These are phyloP conservation scores for Citrus trifoliata DNA, from an alignment of 345 rosid species.

Conservation along the genomic window DNA sequence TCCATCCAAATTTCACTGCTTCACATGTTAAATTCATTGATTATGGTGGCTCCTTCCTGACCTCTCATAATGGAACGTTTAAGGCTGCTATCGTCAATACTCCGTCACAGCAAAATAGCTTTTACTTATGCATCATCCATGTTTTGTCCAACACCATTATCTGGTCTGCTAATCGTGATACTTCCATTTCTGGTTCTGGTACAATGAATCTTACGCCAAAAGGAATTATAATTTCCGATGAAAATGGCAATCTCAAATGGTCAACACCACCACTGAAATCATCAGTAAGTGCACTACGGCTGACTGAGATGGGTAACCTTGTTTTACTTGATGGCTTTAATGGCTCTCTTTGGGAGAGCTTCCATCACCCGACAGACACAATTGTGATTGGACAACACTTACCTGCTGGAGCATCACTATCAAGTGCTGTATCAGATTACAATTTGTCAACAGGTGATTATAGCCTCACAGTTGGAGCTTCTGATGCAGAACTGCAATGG, in stretches of 20 bases:
- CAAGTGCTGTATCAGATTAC: slow-evolving; percentile 41
- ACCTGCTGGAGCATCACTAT: slow-evolving; percentile 31
- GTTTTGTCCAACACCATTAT: slow-evolving; percentile 50
- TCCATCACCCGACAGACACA: slow-evolving; percentile 66
- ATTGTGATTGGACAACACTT: slow-evolving; percentile 68
- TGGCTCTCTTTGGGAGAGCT: slow-evolving; percentile 78
- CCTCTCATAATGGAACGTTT: slow-evolving; percentile 53
- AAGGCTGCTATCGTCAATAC: slow-evolving; percentile 66
- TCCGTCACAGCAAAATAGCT: slow-evolving; percentile 30
- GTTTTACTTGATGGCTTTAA: slow-evolving; percentile 59
- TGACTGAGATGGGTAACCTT: slow-evolving; percentile 77
- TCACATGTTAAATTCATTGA: slow-evolving; percentile 50
- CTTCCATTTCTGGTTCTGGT: slow-evolving; percentile 61
- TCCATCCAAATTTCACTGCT: slow-evolving; percentile 68
- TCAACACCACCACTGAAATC: slow-evolving; percentile 61
- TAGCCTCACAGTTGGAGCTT: slow-evolving; percentile 37
- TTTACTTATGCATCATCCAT: slow-evolving; percentile 71
- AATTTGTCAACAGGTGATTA: slow-evolving; percentile 63
- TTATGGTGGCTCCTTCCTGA: slow-evolving; percentile 54
- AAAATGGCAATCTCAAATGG: slow-evolving; percentile 46
- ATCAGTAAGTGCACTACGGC: slow-evolving; percentile 38
- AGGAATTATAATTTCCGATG: slow-evolving; percentile 60
- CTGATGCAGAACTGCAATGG: slow-evolving; percentile 64
- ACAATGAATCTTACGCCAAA: slow-evolving; percentile 46
- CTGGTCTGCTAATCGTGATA: slow-evolving; percentile 85